Base-by-base conservation (phyloP, 345 rosid genomes). In the Syzygium grande region DNA sequence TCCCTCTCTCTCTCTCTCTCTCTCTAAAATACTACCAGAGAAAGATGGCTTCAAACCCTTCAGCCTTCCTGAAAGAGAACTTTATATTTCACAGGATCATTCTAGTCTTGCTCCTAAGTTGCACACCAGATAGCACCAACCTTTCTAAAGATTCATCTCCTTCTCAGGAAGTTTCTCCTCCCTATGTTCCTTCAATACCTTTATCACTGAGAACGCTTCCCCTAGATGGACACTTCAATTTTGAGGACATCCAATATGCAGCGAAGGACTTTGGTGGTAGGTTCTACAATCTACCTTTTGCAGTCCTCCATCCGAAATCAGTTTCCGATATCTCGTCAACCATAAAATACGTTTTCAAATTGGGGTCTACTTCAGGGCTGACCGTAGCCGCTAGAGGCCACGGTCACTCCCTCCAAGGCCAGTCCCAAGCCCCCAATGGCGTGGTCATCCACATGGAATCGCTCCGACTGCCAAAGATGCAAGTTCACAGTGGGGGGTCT, bases 401-500 rank as follows among this genome's bases (percentile, higher is more conserved):
- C 88, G 98, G 98, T 21, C 99, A 97, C 93, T 98, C 99, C 49
- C 94, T 98, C 49, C 93, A 98, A 88, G 99, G 99, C 77, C 99
- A 98, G 90, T 91, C 99, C 84, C 96, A 94, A 87, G 95, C 99
- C 52, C 93, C 91, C 83, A 94, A 90, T 87, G 99, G 99, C 25
- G 87, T 98, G 14, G 98, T 98, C 58, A 93, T 98, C 89, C 91
- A 92, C 89, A 98, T 98, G 98, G 93, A 93, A 91, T 94, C 99
- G 9, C 95, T 98, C 43, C 89, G 51, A 87, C 87, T 86, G 85
- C 92, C 89, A 52, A 87, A 58, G 84, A 93, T 94, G 90, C 54
- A 85, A 89, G 90, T 95, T 89, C 83, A 92, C 89, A 85, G 88
- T 0, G 96, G 94, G 68, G 85, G 91, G 89, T 14, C 51, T 73